Evolutionary conservation across 345 rosid genomes (phyloP), one percentile per base, ranked within the genome.

Genomic region (Populus deltoides): DNA sequence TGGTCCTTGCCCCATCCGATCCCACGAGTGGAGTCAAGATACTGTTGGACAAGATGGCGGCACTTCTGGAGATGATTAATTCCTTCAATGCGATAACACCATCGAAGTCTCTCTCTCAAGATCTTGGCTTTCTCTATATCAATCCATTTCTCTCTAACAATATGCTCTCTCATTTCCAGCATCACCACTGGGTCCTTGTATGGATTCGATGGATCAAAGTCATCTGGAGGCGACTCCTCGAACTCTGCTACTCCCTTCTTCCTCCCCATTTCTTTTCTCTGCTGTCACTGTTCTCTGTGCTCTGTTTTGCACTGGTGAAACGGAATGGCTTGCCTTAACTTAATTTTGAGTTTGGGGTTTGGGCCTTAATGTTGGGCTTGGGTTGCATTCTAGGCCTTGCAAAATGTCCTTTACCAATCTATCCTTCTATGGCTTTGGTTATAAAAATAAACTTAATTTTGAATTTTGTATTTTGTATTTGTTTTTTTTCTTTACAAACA

Each of bases 51-150:
- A 73, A 94, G 97, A 80, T 92, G 93, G 80, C 97, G 99, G 81
- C 98, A 97, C 70, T 94, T 97, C 90, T 97, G 98, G 76, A 88
- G 97, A 77, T 94, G 99, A 81, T 97, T 97, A 74, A 97, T 84
- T 9, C 99, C 99, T 84, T 97, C 99, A 83, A 97, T 81, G 79
- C 99, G 97, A 81, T 97, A 97, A 84, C 99, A 97, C 99, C 99
- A 97, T 72, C 70, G 83, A 75, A 94, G 87, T 87, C 85, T 91
- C 86, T 97, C 97, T 16, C 99, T 87, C 71, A 97, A 62, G 87
- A 97, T 97, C 92, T 94, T 97, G 33, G 99, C 94, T 89, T 94
- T 97, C 91, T 94, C 97, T 74, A 97, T 97, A 66, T 91, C 92
- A 84, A 97, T 94, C 99, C 99, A 97, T 79, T 97, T 97, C 92